phyloP scores from a whole-genome alignment of 768 basidiomycete species.

The Phaeotremella skinneri region DNA sequence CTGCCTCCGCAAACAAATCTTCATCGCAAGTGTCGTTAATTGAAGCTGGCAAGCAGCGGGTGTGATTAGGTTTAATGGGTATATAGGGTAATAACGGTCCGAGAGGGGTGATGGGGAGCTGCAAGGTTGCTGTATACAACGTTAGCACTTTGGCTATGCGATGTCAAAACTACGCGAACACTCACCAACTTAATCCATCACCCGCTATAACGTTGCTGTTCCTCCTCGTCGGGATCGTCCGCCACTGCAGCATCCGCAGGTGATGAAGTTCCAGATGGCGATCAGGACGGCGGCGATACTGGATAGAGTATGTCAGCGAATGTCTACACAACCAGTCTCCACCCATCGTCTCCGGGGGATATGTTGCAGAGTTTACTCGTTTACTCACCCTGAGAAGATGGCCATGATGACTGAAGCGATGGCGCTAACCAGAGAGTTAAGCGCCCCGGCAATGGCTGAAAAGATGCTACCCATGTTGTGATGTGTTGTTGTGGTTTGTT shows the following conservation, averaged over 20 bases:
- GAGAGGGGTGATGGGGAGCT: conserved; percentile 27
- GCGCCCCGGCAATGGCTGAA: conserved; percentile 29
- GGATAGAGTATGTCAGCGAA: neutral
- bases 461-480: conserved; percentile 39
- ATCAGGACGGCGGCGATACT: conserved; percentile 37
- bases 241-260: conserved; percentile 34
- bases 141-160: neutral
- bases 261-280: conserved; percentile 44
- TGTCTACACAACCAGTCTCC: no score
- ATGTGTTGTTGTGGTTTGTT: conserved; percentile 8
- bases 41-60: no score
- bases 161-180: neutral
- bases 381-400: conserved; percentile 28
- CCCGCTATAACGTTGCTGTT: conserved; percentile 38
- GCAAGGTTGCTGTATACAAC: conserved; percentile 1
- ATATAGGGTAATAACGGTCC: neutral
- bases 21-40: no score
- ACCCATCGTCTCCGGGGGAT: no score
- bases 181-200: conserved; percentile 24
- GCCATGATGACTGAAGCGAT: conserved; percentile 37
- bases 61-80: neutral
- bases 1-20: no score
- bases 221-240: conserved; percentile 35
- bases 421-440: conserved; percentile 16
- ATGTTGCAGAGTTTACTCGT: no score